Evolutionary conservation across 768 basidiomycete genomes (phyloP).

Genomic region (Tricholomella constricta): DNA sequence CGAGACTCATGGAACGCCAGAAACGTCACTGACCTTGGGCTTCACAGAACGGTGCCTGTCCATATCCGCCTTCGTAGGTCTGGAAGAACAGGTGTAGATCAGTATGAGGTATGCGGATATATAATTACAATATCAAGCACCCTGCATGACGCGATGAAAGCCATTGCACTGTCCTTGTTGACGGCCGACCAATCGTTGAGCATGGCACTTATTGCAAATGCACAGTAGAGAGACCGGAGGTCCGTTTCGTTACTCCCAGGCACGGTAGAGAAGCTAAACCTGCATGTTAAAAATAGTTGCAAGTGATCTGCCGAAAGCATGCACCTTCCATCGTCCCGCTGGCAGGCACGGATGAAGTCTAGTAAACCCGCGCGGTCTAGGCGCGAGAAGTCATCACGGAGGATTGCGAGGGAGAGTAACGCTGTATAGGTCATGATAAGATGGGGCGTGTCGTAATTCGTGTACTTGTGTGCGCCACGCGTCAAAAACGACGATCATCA

Average conservation of each 20-base stretch:
- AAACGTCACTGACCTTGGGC: slow-evolving; percentile 64
- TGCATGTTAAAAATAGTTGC: slow-evolving; percentile 2
- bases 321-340: slow-evolving; percentile 83
- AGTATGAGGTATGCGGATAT: slow-evolving; percentile 9
- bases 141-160: slow-evolving; percentile 70
- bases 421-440: slow-evolving; percentile 95
- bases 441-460: slow-evolving; percentile 70
- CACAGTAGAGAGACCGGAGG: slow-evolving; percentile 83
- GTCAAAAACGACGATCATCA: slow-evolving; percentile 5
- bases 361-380: slow-evolving; percentile 73
- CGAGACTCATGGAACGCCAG: neutral
- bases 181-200: slow-evolving; percentile 80
- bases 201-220: slow-evolving; percentile 80
- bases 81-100: slow-evolving; percentile 29
- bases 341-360: slow-evolving; percentile 68
- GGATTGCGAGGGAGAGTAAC: slow-evolving; percentile 76
- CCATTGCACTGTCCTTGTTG: slow-evolving; percentile 57
- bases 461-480: slow-evolving; percentile 29
- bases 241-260: slow-evolving; percentile 76
- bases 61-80: slow-evolving; percentile 94
- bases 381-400: slow-evolving; percentile 80
- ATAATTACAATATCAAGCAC: slow-evolving; percentile 43
- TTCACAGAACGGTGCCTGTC: slow-evolving; percentile 78
- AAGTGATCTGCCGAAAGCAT: slow-evolving; percentile 13
- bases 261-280: slow-evolving; percentile 64